Conservation (phyloP, 2,329 filamentous ascomycete species). For the Gyromitra esculenta region DNA sequence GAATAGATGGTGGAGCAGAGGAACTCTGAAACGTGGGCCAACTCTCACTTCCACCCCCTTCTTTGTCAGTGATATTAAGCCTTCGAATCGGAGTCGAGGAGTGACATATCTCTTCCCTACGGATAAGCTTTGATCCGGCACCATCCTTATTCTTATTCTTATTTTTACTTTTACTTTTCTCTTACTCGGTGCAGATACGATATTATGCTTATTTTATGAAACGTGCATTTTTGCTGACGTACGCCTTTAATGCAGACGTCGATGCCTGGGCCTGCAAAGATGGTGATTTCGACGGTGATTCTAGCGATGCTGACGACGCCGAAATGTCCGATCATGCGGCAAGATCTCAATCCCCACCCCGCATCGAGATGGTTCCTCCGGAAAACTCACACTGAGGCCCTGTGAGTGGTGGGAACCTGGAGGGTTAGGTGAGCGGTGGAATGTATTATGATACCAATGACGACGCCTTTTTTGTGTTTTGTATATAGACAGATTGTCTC, state of each 20-base stretch:
- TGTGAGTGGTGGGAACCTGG: neutral
- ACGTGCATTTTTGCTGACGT: constrained; percentile 14
- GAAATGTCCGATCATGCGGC: neutral
- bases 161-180: neutral
- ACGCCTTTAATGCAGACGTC: constrained; percentile 41
- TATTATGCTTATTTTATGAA: constrained; percentile 6
- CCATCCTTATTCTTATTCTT: neutral
- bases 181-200: neutral
- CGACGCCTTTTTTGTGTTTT: neutral
- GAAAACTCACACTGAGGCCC: neutral
- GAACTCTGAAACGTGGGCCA: constrained; percentile 63
- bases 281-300: constrained; percentile 54
- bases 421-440: neutral
- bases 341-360: constrained; percentile 2
- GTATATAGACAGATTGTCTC: neutral
- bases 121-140: constrained; percentile 7
- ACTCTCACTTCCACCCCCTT: neutral
- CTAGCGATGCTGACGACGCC: constrained; percentile 16
- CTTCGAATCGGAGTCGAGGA: neutral
- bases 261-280: constrained; percentile 61
- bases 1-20: constrained; percentile 69
- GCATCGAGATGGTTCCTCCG: constrained; percentile 1
- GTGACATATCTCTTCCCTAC: neutral
- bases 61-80: neutral
- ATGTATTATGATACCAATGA: constrained; percentile 10